Evolutionary conservation across 331 rosid genomes (phyloP).

Genomic region (Pyracantha coccinea): DNA sequence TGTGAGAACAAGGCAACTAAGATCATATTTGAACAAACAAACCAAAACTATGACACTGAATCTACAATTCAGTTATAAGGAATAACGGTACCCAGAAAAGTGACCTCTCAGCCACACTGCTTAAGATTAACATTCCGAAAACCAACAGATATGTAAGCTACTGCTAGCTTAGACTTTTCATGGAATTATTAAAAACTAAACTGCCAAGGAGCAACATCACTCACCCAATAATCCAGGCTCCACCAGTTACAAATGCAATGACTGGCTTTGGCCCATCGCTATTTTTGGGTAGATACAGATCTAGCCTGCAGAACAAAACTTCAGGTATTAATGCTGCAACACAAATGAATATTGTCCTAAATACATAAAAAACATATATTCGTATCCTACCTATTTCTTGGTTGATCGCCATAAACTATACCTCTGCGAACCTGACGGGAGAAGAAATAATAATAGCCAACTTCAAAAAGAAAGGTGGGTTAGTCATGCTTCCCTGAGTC

Average conservation of each 20-base stretch:
- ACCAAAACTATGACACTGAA: neutral
- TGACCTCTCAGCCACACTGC: neutral
- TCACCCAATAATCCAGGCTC: conserved; percentile 96
- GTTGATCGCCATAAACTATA: conserved; percentile 84
- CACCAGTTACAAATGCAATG: conserved; percentile 32
- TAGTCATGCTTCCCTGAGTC: neutral
- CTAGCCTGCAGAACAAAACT: conserved; percentile 59
- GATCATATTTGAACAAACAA: neutral
- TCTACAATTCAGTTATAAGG: neutral
- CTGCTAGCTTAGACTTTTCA: neutral
- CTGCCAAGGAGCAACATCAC: conserved; percentile 12
- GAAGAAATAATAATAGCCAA: conserved; percentile 82
- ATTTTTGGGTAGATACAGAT: conserved; percentile 78
- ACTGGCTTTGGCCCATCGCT: conserved; percentile 70
- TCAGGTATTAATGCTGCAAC: conserved; percentile 4
- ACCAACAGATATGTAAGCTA: neutral
- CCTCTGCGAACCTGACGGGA: conserved; percentile 73
- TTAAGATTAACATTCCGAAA: neutral
- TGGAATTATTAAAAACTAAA: neutral
- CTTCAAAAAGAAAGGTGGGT: conserved; percentile 30
- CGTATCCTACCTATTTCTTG: conserved; percentile 71
- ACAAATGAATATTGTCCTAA: neutral
- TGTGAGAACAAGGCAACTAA: neutral
- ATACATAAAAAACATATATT: neutral
- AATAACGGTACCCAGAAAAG: neutral